These are phyloP conservation scores for Purshia tridentata DNA, from an alignment of 306 rosid genomes.

Conservation along the genomic window DNA sequence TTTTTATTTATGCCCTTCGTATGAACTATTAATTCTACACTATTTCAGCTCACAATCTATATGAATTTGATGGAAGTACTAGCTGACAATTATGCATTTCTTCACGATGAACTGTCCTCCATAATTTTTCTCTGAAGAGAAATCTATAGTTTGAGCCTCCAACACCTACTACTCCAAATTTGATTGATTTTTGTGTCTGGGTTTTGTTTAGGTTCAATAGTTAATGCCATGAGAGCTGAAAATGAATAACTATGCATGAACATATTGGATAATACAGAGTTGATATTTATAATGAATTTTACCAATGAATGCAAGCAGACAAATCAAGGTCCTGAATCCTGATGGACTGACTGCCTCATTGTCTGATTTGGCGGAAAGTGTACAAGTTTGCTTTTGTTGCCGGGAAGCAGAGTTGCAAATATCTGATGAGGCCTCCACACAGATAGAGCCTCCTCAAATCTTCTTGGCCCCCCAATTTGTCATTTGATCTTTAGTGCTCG, in stretches of 20 bases:
- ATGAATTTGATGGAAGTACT: background rate
- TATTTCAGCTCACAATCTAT: background rate
- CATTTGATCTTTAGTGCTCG: slow-evolving; percentile 14
- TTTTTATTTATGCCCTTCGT: background rate
- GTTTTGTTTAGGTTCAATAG: background rate
- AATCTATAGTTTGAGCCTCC: background rate
- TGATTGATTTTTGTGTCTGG: background rate
- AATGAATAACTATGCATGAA: background rate
- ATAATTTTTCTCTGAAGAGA: background rate
- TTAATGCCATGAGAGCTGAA: background rate
- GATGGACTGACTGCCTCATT: slow-evolving; percentile 18
- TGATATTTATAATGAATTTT: background rate
- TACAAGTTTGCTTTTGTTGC: background rate
- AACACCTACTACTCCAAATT: background rate
- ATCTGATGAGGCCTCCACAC: slow-evolving; percentile 9
- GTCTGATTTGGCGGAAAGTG: background rate
- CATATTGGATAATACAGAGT: background rate
- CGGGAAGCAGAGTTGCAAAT: slow-evolving; percentile 11
- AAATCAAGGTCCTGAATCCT: background rate
- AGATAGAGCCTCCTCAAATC: background rate
- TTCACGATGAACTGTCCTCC: background rate
- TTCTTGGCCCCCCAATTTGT: background rate
- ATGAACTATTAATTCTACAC: background rate
- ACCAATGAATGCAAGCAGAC: slow-evolving; percentile 16
- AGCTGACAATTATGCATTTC: background rate